These are phyloP conservation scores for Apiospora marii DNA, from an alignment of 2,329 filamentous ascomycete species.

Conservation along the genomic window DNA sequence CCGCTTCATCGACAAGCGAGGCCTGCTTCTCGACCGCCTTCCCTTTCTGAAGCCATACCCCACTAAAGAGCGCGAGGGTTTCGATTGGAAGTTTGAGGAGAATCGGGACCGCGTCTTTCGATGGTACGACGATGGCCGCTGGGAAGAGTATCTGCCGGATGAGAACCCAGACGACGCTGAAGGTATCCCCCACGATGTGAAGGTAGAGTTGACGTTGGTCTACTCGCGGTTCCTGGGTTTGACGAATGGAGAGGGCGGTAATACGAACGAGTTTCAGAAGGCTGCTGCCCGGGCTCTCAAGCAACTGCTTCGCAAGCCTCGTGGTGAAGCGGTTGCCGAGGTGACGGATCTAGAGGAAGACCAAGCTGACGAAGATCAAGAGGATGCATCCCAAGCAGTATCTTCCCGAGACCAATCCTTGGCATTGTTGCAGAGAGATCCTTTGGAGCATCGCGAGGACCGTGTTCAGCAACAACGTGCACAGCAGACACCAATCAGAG, in stretches of 20 bases:
- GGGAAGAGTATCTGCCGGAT: neutral
- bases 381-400: neutral
- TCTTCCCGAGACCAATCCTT: neutral
- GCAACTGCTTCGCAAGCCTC: neutral
- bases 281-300: neutral
- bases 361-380: neutral
- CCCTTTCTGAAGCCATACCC: neutral
- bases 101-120: neutral
- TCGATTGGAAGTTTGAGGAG: conserved; percentile 1
- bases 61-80: neutral
- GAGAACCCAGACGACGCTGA: neutral
- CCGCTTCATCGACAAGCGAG: neutral
- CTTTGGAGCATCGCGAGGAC: neutral
- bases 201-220: neutral
- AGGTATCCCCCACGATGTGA: neutral
- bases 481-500: too few relatives aligned
- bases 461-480: neutral
- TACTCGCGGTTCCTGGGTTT: neutral
- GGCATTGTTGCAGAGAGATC: neutral
- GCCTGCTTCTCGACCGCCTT: neutral
- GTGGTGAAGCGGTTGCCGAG: neutral
- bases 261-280: neutral
- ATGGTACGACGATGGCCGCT: neutral
- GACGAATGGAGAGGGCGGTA: neutral
- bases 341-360: neutral